Evolutionary conservation across 768 basidiomycete genomes (phyloP).

Genomic region (Lactarius sanguifluus): DNA sequence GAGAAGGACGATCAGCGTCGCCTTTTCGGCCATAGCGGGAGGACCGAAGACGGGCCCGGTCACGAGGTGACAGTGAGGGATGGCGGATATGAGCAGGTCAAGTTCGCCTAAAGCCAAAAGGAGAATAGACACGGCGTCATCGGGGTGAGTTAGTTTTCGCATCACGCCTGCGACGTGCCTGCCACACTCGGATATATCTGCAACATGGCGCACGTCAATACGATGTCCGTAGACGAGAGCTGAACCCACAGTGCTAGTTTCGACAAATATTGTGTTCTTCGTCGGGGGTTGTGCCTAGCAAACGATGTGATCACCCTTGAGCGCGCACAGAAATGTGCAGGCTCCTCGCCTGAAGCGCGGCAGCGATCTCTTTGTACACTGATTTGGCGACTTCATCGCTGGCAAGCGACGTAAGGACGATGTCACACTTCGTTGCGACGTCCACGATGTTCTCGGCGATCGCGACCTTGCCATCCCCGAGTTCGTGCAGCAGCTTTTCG

Average conservation of each 20-base stretch:
- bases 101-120: slow-evolving; percentile 52
- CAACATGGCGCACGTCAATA: slow-evolving; percentile 13
- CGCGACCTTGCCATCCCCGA: slow-evolving; percentile 56
- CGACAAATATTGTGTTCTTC: slow-evolving; percentile 74
- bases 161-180: slow-evolving; percentile 34
- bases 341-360: slow-evolving; percentile 52
- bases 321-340: background rate
- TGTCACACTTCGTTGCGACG: slow-evolving; percentile 47
- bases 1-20: slow-evolving; percentile 70
- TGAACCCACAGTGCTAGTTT: slow-evolving; percentile 74
- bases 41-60: slow-evolving; percentile 78
- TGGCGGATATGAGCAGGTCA: slow-evolving; percentile 60
- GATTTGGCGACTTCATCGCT: slow-evolving; percentile 68
- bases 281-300: slow-evolving; percentile 40
- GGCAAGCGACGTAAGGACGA: slow-evolving; percentile 72
- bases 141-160: slow-evolving; percentile 1
- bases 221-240: background rate
- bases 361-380: slow-evolving; percentile 60
- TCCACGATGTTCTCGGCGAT: slow-evolving; percentile 41
- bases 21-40: slow-evolving; percentile 62
- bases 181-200: slow-evolving; percentile 58
- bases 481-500: slow-evolving; percentile 53
- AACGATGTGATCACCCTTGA: background rate
- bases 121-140: slow-evolving; percentile 14
- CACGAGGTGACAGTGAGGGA: slow-evolving; percentile 62